Conservation (phyloP, 352 stramenopile species). For the Globisporangium recalcitrans region DNA sequence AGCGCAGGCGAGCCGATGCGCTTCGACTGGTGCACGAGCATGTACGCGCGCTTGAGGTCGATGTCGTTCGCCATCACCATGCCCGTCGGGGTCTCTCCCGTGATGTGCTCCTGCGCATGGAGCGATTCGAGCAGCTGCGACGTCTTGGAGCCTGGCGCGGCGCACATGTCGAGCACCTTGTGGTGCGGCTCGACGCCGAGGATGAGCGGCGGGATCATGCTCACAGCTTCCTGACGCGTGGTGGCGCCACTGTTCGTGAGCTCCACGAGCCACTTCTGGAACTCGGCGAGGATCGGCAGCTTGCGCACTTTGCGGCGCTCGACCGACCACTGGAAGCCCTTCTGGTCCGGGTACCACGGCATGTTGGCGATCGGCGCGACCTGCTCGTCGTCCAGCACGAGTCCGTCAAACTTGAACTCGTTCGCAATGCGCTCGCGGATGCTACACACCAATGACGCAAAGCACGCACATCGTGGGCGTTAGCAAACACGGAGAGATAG, state of each 20-base stretch:
- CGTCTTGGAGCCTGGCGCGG: conserved; percentile 98
- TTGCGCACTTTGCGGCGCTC: conserved; percentile 89
- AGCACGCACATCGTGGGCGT: not conserved
- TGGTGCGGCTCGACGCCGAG: conserved; percentile 92
- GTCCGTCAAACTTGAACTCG: conserved; percentile 83
- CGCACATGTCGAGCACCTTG: conserved; percentile 96
- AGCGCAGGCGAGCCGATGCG: conserved; percentile 92
- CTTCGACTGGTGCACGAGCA: conserved; percentile 97
- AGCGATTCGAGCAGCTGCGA: conserved; percentile 96
- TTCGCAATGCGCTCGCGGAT: conserved; percentile 82
- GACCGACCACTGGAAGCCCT: conserved; percentile 88
- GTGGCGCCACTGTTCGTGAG: conserved; percentile 93
- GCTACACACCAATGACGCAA: conserved; percentile 27
- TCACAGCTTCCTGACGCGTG: conserved; percentile 97
- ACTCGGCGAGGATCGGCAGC: conserved; percentile 86
- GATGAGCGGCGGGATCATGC: conserved; percentile 98
- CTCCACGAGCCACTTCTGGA: conserved; percentile 96
- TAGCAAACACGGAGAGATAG: not conserved
- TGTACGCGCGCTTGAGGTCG: conserved; percentile 96
- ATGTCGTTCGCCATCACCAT: conserved; percentile 97
- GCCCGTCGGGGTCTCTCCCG: conserved; percentile 78
- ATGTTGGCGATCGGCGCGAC: conserved; percentile 79
- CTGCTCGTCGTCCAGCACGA: conserved; percentile 76
- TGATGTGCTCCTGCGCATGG: conserved; percentile 73
- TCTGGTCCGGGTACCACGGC: conserved; percentile 86